phyloP scores from a whole-genome alignment of 2,329 filamentous ascomycete genomes.

The Sporothrix protearum region DNA sequence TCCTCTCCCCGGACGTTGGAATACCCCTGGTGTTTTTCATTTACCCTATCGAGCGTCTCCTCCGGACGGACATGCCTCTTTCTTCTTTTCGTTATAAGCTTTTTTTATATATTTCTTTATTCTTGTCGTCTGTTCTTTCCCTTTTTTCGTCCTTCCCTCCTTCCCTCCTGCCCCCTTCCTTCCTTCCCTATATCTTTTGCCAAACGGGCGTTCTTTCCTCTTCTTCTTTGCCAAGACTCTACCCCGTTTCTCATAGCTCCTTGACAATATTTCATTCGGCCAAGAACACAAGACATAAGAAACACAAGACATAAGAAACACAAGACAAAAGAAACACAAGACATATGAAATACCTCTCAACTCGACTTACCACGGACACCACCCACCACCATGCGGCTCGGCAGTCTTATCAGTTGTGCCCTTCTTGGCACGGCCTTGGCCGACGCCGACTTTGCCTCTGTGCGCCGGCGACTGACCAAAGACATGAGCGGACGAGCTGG shows the following conservation, averaged over 20 bases:
- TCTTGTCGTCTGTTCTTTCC: neutral
- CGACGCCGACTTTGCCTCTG: conserved; percentile 28
- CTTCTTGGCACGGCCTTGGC: conserved; percentile 24
- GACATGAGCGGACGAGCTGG: conserved; percentile 27
- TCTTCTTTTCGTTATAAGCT: neutral
- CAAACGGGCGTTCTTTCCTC: neutral
- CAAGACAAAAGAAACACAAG: too few relatives aligned
- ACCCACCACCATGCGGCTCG: conserved; percentile 26
- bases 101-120: neutral
- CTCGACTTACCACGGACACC: neutral
- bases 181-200: neutral
- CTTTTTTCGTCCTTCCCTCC: neutral
- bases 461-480: conserved; percentile 31
- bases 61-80: neutral
- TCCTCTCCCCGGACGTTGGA: neutral
- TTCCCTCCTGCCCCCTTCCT: neutral
- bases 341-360: neutral
- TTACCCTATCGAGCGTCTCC: neutral
- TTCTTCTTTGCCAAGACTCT: neutral
- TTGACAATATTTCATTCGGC: neutral
- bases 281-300: neutral
- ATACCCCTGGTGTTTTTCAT: neutral
- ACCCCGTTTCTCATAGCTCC: neutral
- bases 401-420: conserved; percentile 20
- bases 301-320: too few relatives aligned